A percentile compares a stretch with the other conserved stretches of the same genome.
These are phyloP conservation scores for Mycena galericulata DNA, from an alignment of 768 basidiomycete species.

Conservation along the genomic window DNA sequence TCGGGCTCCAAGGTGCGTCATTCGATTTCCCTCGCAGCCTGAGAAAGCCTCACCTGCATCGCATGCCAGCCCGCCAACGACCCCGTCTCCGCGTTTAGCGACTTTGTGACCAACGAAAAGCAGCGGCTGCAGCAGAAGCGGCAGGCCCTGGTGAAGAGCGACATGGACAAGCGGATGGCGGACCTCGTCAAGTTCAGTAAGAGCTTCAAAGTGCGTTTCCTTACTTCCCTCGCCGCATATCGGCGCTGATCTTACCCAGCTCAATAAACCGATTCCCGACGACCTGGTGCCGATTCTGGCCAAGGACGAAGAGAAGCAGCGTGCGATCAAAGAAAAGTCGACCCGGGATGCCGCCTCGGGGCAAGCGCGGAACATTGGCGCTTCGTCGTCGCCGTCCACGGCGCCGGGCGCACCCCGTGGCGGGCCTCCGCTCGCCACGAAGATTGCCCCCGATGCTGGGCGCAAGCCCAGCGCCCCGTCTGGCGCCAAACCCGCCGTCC, in stretches of 20 bases:
- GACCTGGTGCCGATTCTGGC: conserved; percentile 93
- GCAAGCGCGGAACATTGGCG: conserved; percentile 78
- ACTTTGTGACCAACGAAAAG: conserved; percentile 93
- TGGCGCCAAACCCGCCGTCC: conserved; percentile 10
- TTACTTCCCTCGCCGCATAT: background rate
- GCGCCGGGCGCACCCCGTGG: conserved; percentile 55
- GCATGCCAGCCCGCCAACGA: conserved; percentile 74
- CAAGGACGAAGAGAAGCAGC: conserved; percentile 94
- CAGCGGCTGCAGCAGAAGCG: conserved; percentile 92
- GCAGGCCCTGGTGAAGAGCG: conserved; percentile 88
- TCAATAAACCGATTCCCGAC: conserved; percentile 95
- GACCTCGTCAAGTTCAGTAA: conserved; percentile 94
- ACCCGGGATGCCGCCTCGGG: conserved; percentile 72
- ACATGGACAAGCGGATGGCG: conserved; percentile 94
- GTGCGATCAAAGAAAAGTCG: conserved; percentile 83
- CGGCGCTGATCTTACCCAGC: conserved; percentile 53
- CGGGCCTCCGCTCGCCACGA: conserved; percentile 37
- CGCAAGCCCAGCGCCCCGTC: conserved; percentile 25
- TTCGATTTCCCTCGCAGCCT: no score
- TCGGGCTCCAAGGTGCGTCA: conserved; percentile 63
- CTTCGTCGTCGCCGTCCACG: conserved; percentile 63
- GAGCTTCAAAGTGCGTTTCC: conserved; percentile 86
- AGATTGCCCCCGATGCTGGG: conserved; percentile 42
- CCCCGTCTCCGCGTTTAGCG: conserved; percentile 86
- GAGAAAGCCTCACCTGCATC: no score